Base-by-base conservation (phyloP, 306 rosid genomes). In the Cicer judaicum region DNA sequence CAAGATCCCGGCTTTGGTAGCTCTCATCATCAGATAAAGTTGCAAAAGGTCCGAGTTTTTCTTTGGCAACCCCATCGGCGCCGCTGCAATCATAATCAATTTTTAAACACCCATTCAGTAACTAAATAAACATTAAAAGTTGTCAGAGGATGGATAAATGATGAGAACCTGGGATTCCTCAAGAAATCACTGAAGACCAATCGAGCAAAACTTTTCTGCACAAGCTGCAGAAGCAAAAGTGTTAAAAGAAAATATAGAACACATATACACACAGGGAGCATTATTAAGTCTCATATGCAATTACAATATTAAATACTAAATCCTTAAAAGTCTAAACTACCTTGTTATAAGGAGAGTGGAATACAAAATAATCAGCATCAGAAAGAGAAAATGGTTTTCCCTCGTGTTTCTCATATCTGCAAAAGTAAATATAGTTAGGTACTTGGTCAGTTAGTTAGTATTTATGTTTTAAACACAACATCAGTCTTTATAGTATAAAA, bases 301-400 rank as follows among this genome's bases (percentile, higher is more conserved):
- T 44, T 56, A 16, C 52, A 29, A 68, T 40, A 73, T 6, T 46
- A 65, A 40, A 69, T 14, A 44, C 13, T 6, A 50, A 13, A 76
- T 80, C 21, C 52, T 52, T 50, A 40, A 7, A 78, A 73, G 43
- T 65, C 46, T 54, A 85, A 80, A 12, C 39, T 87, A 94, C 99
- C 97, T 94, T 94, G 91, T 94, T 92, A 82, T 94, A 94, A 47
- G 99, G 99, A 80, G 99, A 94, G 80, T 92, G 99, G 81, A 92
- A 94, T 24, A 94, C 96, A 41, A 84, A 82, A 76, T 81, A 94
- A 18, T 88, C 96, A 8, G 92, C 97, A 71, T 94, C 96, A 76
- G 92, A 83, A 55, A 94, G 62, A 54, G 90, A 85, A 82, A 91
- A 94, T 50, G 77, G 92, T 69, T 88, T 90, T 52, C 99, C 95